Evolutionary conservation across 495 filamentous ascomycete genomes (phyloP), one percentile per base, ranked within the genome.

Genomic region (Poronia punctata): DNA sequence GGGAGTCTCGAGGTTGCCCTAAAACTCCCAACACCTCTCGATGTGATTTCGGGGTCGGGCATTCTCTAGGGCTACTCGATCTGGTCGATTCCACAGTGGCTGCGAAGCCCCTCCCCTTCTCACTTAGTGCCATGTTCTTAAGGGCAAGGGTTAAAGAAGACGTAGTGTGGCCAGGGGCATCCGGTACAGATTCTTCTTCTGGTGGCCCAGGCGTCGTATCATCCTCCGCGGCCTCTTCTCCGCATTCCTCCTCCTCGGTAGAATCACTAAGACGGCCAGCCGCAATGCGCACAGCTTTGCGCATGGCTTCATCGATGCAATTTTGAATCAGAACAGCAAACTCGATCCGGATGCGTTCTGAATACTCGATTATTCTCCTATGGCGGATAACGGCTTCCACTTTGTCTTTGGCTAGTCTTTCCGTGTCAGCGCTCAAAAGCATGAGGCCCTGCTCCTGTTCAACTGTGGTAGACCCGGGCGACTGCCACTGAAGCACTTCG

Each of bases 401-500:
- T 60, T 97, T 98, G 12, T 84, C 75, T 51, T 75, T 83, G 12
- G 88, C 79, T 15, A 88, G 72, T 38, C 70, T 77, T 50, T 92
- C 86, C 1, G 89, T 97, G 52, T 98, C 93, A 9, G 82, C 76
- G 51, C 86, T 92, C 29, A 98, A 68, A 28, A 84, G 62, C n/a
- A 86, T 81, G 14, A 98, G 72, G 1, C 93, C 92, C 53, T 89
- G 87, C 52, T 95, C 93, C 55, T 95, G 85, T 28, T 97, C 93
- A n/a, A 93, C 64, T 2, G 88, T 90, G 52, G 86, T 88, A 15
- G 85, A 82, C 48, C 84, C 82, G 5, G 92, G 93, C 3, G 89
- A 93, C 53, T 90, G 85, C 92, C 92, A 98, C 56, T 94, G 86
- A 43, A 92, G 52, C 20, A 98, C 89, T 60, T 98, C 93, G 0